Conservation (phyloP, 176 grass and related monocot species). For the Carex parvula region DNA sequence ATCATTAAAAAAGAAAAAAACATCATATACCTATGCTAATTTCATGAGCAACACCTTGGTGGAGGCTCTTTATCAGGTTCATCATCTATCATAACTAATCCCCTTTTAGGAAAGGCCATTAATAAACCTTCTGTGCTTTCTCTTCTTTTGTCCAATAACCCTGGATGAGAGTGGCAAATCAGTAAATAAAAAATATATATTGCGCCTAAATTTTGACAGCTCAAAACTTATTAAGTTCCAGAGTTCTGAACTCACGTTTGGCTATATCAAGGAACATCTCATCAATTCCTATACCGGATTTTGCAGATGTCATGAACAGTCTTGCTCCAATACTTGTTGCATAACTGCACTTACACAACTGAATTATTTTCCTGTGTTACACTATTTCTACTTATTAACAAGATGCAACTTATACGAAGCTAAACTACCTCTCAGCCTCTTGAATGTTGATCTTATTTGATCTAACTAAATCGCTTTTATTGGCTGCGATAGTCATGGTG, state of each 20-base stretch:
- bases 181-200: not conserved
- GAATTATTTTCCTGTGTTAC: not conserved
- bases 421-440: conserved; percentile 43
- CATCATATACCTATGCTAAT: conserved; percentile 14
- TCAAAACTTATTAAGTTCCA: not conserved
- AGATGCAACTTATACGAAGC: conserved; percentile 15
- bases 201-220: not conserved
- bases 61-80: conserved; percentile 61
- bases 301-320: conserved; percentile 72
- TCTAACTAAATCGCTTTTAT: conserved; percentile 82
- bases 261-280: conserved; percentile 63
- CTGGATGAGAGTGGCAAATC: conserved; percentile 28
- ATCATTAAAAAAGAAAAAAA: not conserved
- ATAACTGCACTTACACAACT: conserved; percentile 40
- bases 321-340: conserved; percentile 54
- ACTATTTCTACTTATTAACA: conserved; percentile 9
- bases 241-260: conserved; percentile 40
- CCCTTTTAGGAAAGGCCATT: conserved; percentile 36
- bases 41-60: conserved; percentile 74
- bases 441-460: conserved; percentile 62
- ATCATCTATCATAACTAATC: conserved; percentile 61
- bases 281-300: conserved; percentile 57
- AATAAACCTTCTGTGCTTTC: conserved; percentile 34
- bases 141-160: conserved; percentile 60
- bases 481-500: conserved; percentile 63